Conservation (phyloP, 225 moss, liverwort and hornwort species). For the Pseudoscleropodium purum region DNA sequence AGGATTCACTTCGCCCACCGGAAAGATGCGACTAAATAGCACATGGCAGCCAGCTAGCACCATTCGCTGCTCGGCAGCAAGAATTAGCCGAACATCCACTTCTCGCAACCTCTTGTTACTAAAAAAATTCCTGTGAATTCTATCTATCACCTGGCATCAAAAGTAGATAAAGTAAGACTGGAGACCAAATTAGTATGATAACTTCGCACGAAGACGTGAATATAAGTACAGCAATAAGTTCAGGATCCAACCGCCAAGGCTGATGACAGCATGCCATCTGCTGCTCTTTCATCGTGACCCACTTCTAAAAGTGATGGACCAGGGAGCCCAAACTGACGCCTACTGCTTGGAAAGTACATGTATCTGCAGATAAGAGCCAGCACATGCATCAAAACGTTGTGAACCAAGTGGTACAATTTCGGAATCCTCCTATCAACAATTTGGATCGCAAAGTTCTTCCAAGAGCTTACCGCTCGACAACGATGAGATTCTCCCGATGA, state of each 20-base stretch:
- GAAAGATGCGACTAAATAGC: conserved; percentile 92
- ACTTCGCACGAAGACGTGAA: background rate
- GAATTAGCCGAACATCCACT: conserved; percentile 89
- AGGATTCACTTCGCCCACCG: conserved; percentile 85
- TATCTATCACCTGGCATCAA: conserved; percentile 73
- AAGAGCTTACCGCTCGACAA: conserved; percentile 86
- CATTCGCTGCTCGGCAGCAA: conserved; percentile 73
- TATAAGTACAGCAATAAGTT: background rate
- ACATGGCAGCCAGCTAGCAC: conserved; percentile 82
- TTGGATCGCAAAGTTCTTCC: background rate
- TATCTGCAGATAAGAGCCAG: conserved; percentile 58
- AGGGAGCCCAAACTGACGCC: conserved; percentile 91
- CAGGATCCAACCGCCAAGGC: conserved; percentile 68
- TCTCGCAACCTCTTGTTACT: conserved; percentile 69
- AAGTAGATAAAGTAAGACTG: background rate
- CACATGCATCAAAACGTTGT: conserved; percentile 9
- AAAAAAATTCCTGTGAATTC: conserved; percentile 73
- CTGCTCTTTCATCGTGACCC: conserved; percentile 95
- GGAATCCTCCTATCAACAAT: background rate
- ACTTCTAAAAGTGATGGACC: conserved; percentile 98
- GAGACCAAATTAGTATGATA: background rate
- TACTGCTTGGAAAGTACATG: conserved; percentile 99
- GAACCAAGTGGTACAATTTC: background rate
- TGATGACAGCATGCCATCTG: conserved; percentile 98
- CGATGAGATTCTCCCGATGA: conserved; percentile 96